Percentiles rank a stretch among this genome's conserved stretches.
Conservation (phyloP, 495 filamentous ascomycete species). For the Xylaria palmicola region DNA sequence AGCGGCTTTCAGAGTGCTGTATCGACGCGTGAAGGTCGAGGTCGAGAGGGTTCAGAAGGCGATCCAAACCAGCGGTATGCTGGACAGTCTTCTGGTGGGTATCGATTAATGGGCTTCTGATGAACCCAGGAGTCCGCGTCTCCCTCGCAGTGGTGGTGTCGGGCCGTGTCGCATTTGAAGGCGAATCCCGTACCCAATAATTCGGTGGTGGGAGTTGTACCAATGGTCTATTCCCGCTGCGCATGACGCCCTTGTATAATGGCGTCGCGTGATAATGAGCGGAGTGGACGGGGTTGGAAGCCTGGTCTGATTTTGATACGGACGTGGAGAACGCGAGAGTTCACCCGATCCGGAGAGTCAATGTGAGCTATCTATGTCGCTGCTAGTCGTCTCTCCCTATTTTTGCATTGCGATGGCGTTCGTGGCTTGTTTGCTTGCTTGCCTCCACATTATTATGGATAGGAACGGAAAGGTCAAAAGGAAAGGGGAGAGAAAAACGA, state of each 20-base stretch:
- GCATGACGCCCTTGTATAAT: no score
- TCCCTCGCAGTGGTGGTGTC: no score
- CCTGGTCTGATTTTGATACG: not conserved
- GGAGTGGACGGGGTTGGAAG: not conserved
- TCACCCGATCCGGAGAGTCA: not conserved
- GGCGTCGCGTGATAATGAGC: not conserved
- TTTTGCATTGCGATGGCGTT: conserved; percentile 50
- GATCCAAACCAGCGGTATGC: conserved; percentile 76
- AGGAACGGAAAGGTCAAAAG: not conserved
- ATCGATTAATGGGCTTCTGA: not conserved
- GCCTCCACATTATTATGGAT: conserved; percentile 9
- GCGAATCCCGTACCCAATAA: not conserved
- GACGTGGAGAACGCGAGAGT: not conserved
- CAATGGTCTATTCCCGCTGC: not conserved
- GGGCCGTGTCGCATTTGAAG: not conserved
- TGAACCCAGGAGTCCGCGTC: conserved; percentile 15
- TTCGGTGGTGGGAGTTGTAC: not conserved
- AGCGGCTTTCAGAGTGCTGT: conserved; percentile 59
- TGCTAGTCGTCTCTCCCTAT: conserved; percentile 8
- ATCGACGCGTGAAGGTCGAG: conserved; percentile 66
- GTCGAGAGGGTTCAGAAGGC: conserved; percentile 81
- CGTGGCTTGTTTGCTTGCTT: conserved; percentile 13
- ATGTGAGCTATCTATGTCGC: not conserved
- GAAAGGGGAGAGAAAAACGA: not conserved
- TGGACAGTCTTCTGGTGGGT: conserved; percentile 64